Evolutionary conservation across 2,329 filamentous ascomycete genomes (phyloP), one percentile per base, ranked within the genome.

Genomic region (Diaporthe vexans): DNA sequence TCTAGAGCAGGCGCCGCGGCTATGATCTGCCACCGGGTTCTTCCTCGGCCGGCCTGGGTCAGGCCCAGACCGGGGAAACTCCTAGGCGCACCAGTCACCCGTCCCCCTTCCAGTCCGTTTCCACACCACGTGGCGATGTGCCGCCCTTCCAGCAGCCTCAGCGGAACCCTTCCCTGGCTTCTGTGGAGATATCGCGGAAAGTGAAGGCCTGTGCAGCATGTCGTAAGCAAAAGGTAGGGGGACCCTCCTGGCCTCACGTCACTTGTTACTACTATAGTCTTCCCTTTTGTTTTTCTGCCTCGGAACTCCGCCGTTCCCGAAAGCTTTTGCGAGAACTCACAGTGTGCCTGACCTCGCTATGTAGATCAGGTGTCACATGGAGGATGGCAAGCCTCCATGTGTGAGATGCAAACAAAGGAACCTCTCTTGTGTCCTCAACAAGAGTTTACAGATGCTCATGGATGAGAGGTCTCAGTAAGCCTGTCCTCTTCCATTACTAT

Each of bases 351-450:
- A 61, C 29, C 17, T n/a, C 19, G 24, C 24, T 29, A 52, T 17
- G 29, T 35, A 85, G 83, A 85, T 85, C 71, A 84, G 84, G 76
- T 85, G 84, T 58, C 76, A 84, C 58, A 85, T 85, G 83, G 83
- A 84, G 61, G 82, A 83, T 48, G 80, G 78, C 35, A 83, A 83
- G 0, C 83, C 84, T 3, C 83, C 83, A 4, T 85, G 84, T 75
- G 79, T 81, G 6, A 78, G 84, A 72, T 85, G 84, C 59, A 75
- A 79, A 24, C 82, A 85, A 73, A 76, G 81, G 19, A 82, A 82
- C 52, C 75, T 85, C 37, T 80, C 80, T 0, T 85, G 84, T 63
- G 82, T 84, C 1, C 73, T 85, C 65, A 84, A 83, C 59, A 85
- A 85, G 78, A 85, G 83, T 59, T 78, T 85, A 3, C 84, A 85